These are phyloP conservation scores for Nicotiana paniculata DNA, from an alignment of 257 asterid species.

Conservation along the genomic window DNA sequence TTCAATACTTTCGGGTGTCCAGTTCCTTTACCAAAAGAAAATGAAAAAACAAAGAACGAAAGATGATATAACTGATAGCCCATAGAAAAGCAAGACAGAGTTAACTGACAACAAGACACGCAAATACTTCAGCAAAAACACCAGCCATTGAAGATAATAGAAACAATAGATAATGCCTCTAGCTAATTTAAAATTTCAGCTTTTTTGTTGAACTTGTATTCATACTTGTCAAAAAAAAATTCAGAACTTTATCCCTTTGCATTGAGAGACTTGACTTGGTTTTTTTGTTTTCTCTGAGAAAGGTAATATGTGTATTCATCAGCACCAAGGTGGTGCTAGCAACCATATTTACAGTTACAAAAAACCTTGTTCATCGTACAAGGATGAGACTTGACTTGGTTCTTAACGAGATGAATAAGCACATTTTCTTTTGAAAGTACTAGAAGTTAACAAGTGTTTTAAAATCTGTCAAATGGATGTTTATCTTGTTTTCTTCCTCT, in stretches of 20 bases:
- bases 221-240: neutral
- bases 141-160: neutral
- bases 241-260: neutral
- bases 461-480: neutral
- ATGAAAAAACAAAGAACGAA: neutral
- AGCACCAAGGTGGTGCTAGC: too few species aligned
- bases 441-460: neutral
- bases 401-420: neutral
- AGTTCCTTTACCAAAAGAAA: slow-evolving; percentile 56
- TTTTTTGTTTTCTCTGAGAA: too few species aligned
- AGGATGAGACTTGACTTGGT: neutral
- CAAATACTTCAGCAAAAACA: neutral
- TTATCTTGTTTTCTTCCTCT: neutral
- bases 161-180: neutral
- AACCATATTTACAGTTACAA: too few species aligned
- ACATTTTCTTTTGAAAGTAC: neutral
- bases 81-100: neutral
- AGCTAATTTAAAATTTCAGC: neutral
- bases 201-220: neutral
- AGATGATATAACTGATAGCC: neutral
- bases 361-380: too few species aligned
- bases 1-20: slow-evolving; percentile 84
- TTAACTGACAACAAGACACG: neutral
- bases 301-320: too few species aligned
- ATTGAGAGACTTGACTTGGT: neutral